These are phyloP conservation scores for Exobasidium rhododendri DNA, from an alignment of 1,284 basidiomycete genomes.

Conservation along the genomic window DNA sequence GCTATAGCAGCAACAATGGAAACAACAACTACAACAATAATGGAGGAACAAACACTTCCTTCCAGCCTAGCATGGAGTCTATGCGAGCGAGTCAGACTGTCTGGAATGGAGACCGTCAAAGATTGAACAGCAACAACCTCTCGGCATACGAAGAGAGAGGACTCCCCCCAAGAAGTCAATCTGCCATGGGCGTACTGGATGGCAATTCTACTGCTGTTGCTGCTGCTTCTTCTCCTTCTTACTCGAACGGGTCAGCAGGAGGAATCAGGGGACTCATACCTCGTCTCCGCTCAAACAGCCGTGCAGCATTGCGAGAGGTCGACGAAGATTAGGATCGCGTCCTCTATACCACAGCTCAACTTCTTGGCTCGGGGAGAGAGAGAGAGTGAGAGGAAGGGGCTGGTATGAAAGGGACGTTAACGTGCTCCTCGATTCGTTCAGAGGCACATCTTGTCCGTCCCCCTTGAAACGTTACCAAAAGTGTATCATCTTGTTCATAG, in stretches of 20 bases:
- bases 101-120: conserved; percentile 18
- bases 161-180: conserved; percentile 31
- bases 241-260: not conserved
- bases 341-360: no score
- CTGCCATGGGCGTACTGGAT: conserved; percentile 23
- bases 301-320: not conserved
- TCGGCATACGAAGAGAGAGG: conserved; percentile 7
- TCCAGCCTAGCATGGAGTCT: conserved; percentile 16
- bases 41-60: not conserved
- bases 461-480: no score
- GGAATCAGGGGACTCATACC: not conserved
- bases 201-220: not conserved
- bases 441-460: not conserved
- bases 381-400: not conserved
- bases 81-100: conserved; percentile 20
- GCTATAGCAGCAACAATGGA: not conserved
- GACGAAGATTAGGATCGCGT: no score
- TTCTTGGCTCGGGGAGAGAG: no score
- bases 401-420: no score
- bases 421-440: no score
- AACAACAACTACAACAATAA: not conserved
- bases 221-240: not conserved
- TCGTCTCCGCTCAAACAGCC: conserved; percentile 3
- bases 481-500: no score
- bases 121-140: conserved; percentile 26